Evolutionary conservation across 1,284 basidiomycete genomes (phyloP).

Genomic region (Leccinum fallax): DNA sequence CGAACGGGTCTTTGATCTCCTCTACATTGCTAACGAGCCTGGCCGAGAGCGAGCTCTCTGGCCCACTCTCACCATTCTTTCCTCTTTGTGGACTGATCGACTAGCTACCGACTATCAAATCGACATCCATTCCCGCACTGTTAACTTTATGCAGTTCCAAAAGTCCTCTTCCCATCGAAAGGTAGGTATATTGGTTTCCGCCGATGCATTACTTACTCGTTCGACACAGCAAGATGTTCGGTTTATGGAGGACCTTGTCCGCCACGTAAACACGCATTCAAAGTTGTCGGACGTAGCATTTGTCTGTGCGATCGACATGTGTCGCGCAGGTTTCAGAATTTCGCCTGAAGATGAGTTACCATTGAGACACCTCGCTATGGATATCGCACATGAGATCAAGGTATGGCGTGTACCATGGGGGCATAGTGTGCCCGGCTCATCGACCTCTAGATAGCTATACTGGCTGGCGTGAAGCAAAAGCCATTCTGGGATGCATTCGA

Average conservation of each 20-base stretch:
- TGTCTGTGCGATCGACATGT: conserved; percentile 80
- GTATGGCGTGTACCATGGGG: conserved; percentile 38
- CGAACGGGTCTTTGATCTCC: conserved; percentile 80
- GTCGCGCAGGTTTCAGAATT: conserved; percentile 76
- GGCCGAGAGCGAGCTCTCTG: conserved; percentile 66
- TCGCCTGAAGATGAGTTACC: conserved; percentile 67
- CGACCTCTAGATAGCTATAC: conserved; percentile 44
- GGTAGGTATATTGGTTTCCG: conserved; percentile 29
- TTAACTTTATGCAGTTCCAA: conserved; percentile 35
- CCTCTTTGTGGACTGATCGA: conserved; percentile 80
- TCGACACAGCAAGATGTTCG: conserved; percentile 45
- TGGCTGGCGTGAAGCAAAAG: conserved; percentile 51
- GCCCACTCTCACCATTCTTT: conserved; percentile 80
- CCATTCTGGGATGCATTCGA: conserved; percentile 73
- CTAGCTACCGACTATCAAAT: conserved; percentile 57
- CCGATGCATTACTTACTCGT: conserved; percentile 3
- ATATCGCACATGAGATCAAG: conserved; percentile 80
- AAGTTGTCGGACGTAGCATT: conserved; percentile 67
- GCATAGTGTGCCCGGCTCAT: conserved; percentile 4
- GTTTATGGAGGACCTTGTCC: conserved; percentile 60
- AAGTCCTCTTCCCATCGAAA: conserved; percentile 42
- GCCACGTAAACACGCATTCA: conserved; percentile 49
- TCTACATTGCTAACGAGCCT: conserved; percentile 63
- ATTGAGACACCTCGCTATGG: conserved; percentile 68
- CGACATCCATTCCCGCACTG: conserved; percentile 38